Conservation (phyloP, 805 yeast species). For the Kockiozyma suomiensis region DNA sequence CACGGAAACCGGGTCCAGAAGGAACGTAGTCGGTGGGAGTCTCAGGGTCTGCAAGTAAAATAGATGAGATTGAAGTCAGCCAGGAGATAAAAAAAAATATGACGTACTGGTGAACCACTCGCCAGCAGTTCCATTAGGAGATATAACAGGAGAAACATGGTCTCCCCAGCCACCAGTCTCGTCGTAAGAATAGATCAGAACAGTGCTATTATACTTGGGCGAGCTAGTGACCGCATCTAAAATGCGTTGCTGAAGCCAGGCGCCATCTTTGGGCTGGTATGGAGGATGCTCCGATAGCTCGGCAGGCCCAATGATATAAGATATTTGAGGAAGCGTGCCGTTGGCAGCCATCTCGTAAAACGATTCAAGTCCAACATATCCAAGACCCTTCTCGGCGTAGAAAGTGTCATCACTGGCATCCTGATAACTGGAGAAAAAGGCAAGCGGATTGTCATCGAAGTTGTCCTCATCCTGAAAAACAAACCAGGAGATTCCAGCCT, state of each 20-base stretch:
- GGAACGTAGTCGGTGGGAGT: constrained; percentile 24
- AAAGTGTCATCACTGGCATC: constrained; percentile 14
- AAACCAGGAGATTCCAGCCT: constrained; percentile 30
- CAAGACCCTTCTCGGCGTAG: constrained; percentile 27
- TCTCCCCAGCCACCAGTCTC: constrained; percentile 39
- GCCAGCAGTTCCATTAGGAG: constrained; percentile 35
- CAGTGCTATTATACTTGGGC: constrained; percentile 33
- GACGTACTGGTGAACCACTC: constrained; percentile 33
- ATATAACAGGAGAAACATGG: constrained; percentile 35
- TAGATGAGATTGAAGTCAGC: neutral
- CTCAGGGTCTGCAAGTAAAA: constrained; percentile 34
- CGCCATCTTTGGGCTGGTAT: constrained; percentile 33
- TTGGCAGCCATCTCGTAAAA: constrained; percentile 34
- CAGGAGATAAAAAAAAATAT: too few species aligned
- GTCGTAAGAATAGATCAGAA: constrained; percentile 35
- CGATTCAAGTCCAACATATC: constrained; percentile 28
- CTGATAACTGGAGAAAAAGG: constrained; percentile 30
- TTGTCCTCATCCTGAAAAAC: constrained; percentile 33
- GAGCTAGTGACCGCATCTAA: constrained; percentile 32
- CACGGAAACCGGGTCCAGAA: constrained; percentile 38
- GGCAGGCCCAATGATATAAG: constrained; percentile 33
- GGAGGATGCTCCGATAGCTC: constrained; percentile 38
- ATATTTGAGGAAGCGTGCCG: constrained; percentile 35
- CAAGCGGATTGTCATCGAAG: constrained; percentile 33
- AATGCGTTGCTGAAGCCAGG: constrained; percentile 34